Evolutionary conservation across 2,329 filamentous ascomycete genomes (phyloP).

Genomic region (Paraphoma chrysanthemicola): DNA sequence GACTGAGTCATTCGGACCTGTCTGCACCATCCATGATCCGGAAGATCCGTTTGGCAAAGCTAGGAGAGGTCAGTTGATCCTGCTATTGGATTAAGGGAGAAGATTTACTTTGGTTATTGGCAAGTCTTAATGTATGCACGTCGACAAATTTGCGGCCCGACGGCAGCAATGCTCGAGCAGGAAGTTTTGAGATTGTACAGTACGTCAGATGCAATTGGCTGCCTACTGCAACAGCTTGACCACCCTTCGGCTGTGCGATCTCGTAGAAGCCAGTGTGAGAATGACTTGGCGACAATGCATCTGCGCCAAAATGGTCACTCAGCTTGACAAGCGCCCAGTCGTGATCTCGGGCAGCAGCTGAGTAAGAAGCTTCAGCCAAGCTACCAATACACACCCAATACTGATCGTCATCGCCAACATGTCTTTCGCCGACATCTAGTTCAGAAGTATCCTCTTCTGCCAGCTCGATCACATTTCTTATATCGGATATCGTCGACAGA

Average conservation of each 20-base stretch:
- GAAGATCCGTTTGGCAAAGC: background rate
- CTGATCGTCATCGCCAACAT: background rate
- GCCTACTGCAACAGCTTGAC: background rate
- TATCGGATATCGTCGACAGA: background rate
- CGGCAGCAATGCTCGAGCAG: background rate
- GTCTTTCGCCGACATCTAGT: background rate
- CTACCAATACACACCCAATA: background rate
- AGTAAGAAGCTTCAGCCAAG: background rate
- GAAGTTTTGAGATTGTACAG: background rate
- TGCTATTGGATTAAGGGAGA: background rate
- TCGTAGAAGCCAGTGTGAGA: background rate
- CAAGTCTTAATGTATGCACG: background rate
- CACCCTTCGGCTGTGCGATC: background rate
- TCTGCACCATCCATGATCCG: background rate
- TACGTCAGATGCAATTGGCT: background rate
- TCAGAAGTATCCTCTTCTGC: background rate
- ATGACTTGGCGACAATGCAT: background rate
- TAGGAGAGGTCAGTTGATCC: background rate
- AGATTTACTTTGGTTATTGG: background rate
- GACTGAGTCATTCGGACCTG: background rate
- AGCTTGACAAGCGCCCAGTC: constrained; percentile 5
- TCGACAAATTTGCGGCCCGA: background rate
- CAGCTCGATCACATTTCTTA: background rate
- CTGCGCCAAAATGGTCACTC: background rate
- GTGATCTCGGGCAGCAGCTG: background rate